These are phyloP conservation scores for Metschnikowia reukaufii DNA, from an alignment of 805 yeast genomes.

Conservation along the genomic window DNA sequence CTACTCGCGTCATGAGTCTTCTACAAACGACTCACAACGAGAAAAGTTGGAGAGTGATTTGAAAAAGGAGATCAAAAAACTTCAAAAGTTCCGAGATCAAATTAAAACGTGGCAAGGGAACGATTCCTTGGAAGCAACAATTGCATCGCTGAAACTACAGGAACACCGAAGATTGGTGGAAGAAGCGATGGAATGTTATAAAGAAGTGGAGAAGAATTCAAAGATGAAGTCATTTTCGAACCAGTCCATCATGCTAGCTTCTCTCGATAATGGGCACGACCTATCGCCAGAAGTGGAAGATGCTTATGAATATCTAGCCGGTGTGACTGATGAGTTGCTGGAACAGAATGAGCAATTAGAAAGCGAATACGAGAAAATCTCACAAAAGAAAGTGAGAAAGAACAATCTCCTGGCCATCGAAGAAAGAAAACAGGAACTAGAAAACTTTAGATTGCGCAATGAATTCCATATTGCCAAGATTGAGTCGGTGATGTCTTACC, in stretches of 20 bases:
- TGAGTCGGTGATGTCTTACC: constrained; percentile 29
- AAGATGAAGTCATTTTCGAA: constrained; percentile 46
- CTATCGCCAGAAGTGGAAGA: constrained; percentile 37
- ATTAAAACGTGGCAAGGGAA: constrained; percentile 46
- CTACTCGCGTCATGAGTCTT: constrained; percentile 40
- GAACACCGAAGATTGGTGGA: constrained; percentile 43
- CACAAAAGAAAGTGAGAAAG: constrained; percentile 40
- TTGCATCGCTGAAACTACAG: constrained; percentile 24
- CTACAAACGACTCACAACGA: constrained; percentile 43
- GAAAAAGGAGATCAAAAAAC: constrained; percentile 46
- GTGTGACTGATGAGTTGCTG: constrained; percentile 29
- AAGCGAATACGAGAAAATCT: constrained; percentile 41
- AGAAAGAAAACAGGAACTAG: constrained; percentile 43
- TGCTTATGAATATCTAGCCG: constrained; percentile 33
- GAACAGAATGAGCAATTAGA: constrained; percentile 39
- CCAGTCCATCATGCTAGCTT: constrained; percentile 46
- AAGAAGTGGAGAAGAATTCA: constrained; percentile 43
- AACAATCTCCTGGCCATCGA: constrained; percentile 37
- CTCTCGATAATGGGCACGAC: constrained; percentile 25
- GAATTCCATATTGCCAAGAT: constrained; percentile 40
- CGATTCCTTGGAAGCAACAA: constrained; percentile 23
- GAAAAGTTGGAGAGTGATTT: constrained; percentile 44
- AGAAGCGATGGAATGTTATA: constrained; percentile 47
- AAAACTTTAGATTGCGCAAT: constrained; percentile 29
- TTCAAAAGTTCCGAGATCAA: constrained; percentile 47